Evolutionary conservation across 345 rosid species (phyloP).

Genomic region (Arabidopsis suecica): DNA sequence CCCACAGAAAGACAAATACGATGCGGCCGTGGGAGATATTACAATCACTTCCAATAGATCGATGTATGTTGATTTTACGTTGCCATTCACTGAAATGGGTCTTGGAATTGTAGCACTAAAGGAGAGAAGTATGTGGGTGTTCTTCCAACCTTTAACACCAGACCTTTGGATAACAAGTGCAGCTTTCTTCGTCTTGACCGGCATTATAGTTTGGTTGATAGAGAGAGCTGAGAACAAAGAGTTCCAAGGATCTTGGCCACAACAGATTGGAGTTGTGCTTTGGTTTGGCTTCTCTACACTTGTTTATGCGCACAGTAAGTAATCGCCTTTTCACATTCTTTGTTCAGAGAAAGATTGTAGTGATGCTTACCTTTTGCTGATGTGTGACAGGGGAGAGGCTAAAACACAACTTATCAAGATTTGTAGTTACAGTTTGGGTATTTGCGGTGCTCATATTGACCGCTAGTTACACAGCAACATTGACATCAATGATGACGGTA

Average conservation of each 20-base stretch:
- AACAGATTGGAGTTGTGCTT: slow-evolving; percentile 49
- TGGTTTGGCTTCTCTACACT: slow-evolving; percentile 63
- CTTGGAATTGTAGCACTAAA: slow-evolving; percentile 52
- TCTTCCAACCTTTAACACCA: slow-evolving; percentile 55
- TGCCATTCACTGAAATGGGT: slow-evolving; percentile 55
- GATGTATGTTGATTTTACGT: slow-evolving; percentile 50
- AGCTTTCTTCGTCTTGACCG: slow-evolving; percentile 49
- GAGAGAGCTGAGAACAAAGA: slow-evolving; percentile 50
- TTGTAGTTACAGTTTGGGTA: slow-evolving; percentile 61
- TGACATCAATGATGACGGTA: slow-evolving; percentile 56
- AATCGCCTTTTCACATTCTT: background rate
- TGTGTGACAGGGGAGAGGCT: slow-evolving; percentile 53
- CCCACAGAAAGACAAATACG: slow-evolving; percentile 45
- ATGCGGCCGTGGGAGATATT: slow-evolving; percentile 55
- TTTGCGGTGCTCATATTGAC: slow-evolving; percentile 57
- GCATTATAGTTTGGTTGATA: slow-evolving; percentile 57
- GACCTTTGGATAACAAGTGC: slow-evolving; percentile 57
- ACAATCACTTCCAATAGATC: slow-evolving; percentile 51
- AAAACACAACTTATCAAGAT: slow-evolving; percentile 50
- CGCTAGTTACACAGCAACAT: slow-evolving; percentile 60
- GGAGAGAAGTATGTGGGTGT: slow-evolving; percentile 54
- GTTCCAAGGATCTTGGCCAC: slow-evolving; percentile 51
- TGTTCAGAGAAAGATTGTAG: background rate
- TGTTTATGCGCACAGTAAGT: slow-evolving; percentile 59
- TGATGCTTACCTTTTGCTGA: background rate